Evolutionary conservation across 192 early-diverging fungal species (phyloP), one percentile per base, ranked within the genome.

Genomic region (Funneliformis mosseae): DNA sequence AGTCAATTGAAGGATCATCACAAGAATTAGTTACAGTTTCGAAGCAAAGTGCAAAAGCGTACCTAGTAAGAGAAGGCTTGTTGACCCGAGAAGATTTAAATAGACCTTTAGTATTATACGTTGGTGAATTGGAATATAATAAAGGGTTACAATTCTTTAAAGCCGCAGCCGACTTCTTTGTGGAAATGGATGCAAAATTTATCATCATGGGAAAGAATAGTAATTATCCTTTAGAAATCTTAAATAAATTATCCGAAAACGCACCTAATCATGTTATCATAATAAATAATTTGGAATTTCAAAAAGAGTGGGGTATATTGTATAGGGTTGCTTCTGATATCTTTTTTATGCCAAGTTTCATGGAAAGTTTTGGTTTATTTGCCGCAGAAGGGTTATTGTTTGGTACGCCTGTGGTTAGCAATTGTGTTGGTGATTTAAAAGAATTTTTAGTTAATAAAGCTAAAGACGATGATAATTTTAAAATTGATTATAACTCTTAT

Each of bases 81-180:
- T 78, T 90, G 45, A 70, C 66, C 1, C 62, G 79, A n/a, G 42
- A 83, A 1, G 89, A 90, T 74, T 42, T 85, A 7, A 74, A 60
- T 12, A 72, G 84, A 23, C 85, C 86, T 4, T 50, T 90, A 8
- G 83, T 89, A 11, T 79, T 90, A 33, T 90, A 82, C 75, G 82
- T 90, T 41, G 89, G 89, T 25, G 83, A 87, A 12, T 89, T 90
- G 78, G 87, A 90, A 77, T 89, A 88, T 76, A 90, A 88, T 81
- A 89, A 90, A 77, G 89, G 89, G 0, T 80, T 88, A 11, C 87
- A 85, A 27, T 86, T 82, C 66, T 90, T 90, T 63, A 59, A 71
- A 9, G 75, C 72, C 1, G 87, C 87, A 8, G 66, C 77, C 25
- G 16, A 77, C 27, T 69, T 78, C 1, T 83, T 90, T 63, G 81